These are phyloP conservation scores for Picea engelmannii DNA, from an alignment of 83 land plant genomes.

Conservation along the genomic window DNA sequence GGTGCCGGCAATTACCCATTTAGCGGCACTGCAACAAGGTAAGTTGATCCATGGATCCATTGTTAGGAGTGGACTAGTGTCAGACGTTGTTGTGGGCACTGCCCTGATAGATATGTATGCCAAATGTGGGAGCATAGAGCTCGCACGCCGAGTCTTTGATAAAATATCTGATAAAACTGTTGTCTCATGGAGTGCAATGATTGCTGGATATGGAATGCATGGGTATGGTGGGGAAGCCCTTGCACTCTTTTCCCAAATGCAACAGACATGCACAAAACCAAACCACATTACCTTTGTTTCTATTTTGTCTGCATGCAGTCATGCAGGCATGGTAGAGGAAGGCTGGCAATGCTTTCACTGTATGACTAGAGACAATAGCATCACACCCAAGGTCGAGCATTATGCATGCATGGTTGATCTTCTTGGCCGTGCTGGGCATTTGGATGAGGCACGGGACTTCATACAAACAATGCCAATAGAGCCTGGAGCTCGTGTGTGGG, in stretches of 20 bases:
- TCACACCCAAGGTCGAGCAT: too few relatives aligned
- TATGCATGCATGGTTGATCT: too few relatives aligned
- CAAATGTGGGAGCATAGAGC: constrained; percentile 25
- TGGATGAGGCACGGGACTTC: background rate
- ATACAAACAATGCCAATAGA: background rate
- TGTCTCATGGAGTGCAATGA: constrained; percentile 64
- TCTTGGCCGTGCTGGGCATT: too few relatives aligned
- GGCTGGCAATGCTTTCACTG: too few relatives aligned
- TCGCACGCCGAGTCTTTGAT: constrained; percentile 27
- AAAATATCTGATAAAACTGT: constrained; percentile 25
- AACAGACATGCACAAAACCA: background rate
- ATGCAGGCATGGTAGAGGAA: too few relatives aligned
- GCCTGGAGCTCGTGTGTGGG: background rate
- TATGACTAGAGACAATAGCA: too few relatives aligned
- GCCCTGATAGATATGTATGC: too few relatives aligned
- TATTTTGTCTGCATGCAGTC: too few relatives aligned
- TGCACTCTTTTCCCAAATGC: background rate
- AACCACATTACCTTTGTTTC: background rate
- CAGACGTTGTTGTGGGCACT: constrained; percentile 23
- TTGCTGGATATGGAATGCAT: constrained; percentile 22
- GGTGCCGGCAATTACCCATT: constrained; percentile 60
- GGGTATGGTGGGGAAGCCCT: background rate
- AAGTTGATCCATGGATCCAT: constrained; percentile 19
- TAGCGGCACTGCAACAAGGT: constrained; percentile 27
- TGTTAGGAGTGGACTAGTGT: constrained; percentile 14